Conservation (phyloP, 148 eudicot genomes). For the Polygonum maritimum region DNA sequence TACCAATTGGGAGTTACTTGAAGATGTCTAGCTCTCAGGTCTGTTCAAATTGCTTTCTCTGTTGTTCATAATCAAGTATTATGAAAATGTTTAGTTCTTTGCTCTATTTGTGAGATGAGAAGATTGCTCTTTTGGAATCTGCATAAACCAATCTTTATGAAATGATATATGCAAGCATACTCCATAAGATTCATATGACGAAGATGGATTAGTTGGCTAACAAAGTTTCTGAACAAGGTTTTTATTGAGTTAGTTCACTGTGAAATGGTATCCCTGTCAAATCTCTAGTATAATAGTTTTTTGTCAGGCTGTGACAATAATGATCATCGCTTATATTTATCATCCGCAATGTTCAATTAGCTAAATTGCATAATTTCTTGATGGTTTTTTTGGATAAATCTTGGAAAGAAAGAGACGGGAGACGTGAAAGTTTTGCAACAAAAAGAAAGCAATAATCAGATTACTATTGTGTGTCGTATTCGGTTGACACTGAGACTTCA, state of each 20-base stretch:
- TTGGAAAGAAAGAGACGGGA: not conserved
- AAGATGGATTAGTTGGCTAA: too few relatives aligned
- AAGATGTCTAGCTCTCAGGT: constrained; percentile 95
- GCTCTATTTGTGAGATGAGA: not conserved
- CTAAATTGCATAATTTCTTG: not conserved
- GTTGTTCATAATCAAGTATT: not conserved
- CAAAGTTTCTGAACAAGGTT: not conserved
- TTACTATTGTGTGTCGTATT: too few relatives aligned
- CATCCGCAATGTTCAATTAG: not conserved
- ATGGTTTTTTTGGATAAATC: not conserved
- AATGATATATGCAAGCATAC: too few relatives aligned
- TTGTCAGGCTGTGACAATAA: not conserved
- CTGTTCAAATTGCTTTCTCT: constrained; percentile 1
- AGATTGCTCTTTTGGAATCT: not conserved
- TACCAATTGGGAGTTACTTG: constrained; percentile 77
- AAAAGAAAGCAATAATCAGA: too few relatives aligned
- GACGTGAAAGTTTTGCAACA: not conserved
- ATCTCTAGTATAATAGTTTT: not conserved
- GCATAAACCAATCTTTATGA: too few relatives aligned
- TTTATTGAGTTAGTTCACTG: not conserved
- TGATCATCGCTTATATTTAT: not conserved
- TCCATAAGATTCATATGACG: too few relatives aligned
- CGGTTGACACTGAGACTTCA: too few relatives aligned
- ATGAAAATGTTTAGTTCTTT: not conserved
- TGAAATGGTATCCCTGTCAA: not conserved